Percentiles rank a stretch among this genome's conserved stretches.
Evolutionary conservation across 2,329 filamentous ascomycete genomes (phyloP).

Genomic region (Talaromyces sp.): DNA sequence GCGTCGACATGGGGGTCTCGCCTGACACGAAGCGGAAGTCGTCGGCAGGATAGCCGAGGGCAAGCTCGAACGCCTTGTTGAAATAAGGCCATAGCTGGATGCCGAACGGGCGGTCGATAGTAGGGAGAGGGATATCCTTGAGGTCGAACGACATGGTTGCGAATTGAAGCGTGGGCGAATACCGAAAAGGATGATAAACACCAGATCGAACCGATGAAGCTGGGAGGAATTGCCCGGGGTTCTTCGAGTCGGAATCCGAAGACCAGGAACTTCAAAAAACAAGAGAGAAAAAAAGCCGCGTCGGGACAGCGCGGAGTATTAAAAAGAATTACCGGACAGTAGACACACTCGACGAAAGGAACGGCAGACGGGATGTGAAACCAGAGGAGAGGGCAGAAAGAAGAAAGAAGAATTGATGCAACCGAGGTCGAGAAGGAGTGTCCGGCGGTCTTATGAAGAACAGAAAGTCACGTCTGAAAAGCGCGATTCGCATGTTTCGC

Average conservation of each 20-base stretch:
- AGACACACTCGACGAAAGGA: conserved; percentile 41
- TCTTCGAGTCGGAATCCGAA: conserved; percentile 22
- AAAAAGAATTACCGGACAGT: conserved; percentile 27
- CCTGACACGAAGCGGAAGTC: conserved; percentile 81
- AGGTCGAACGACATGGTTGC: conserved; percentile 47
- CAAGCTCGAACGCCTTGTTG: conserved; percentile 72
- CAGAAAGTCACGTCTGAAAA: no score
- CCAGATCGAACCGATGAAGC: background rate
- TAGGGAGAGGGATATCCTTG: conserved; percentile 60
- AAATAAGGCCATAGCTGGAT: conserved; percentile 92
- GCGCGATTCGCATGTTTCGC: background rate
- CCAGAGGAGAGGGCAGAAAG: background rate
- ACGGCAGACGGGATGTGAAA: conserved; percentile 12
- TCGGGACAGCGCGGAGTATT: conserved; percentile 41
- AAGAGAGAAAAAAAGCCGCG: conserved; percentile 28
- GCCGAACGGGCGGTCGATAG: conserved; percentile 88
- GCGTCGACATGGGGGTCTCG: conserved; percentile 82
- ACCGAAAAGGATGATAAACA: background rate
- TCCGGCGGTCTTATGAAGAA: background rate
- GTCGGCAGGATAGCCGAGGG: conserved; percentile 76
- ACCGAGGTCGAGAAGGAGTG: conserved; percentile 2
- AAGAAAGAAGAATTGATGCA: conserved; percentile 9
- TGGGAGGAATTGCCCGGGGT: background rate
- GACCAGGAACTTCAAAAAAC: conserved; percentile 13
- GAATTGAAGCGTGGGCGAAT: background rate